Base-by-base conservation (phyloP, 805 yeast species). In the Ascoidea asiatica region DNA sequence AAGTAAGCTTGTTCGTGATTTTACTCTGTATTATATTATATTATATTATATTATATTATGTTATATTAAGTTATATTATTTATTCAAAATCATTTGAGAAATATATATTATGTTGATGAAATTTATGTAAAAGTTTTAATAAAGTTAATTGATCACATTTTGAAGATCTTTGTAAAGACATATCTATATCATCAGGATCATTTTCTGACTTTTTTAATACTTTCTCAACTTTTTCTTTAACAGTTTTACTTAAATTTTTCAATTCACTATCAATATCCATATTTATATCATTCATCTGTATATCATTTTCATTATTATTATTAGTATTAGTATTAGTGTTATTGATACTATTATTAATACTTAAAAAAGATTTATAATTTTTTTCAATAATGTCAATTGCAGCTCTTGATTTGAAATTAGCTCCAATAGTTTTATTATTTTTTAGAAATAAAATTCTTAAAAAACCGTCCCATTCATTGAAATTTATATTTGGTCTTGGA, bases 61-160 rank as follows among this genome's bases (percentile, higher is more conserved):
- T n/a, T n/a, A n/a, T n/a, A n/a, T n/a, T n/a, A n/a, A n/a, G n/a
- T n/a, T n/a, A n/a, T n/a, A n/a, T n/a, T n/a, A n/a, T n/a, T n/a
- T n/a, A n/a, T n/a, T n/a, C n/a, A n/a, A n/a, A n/a, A n/a, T n/a
- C n/a, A n/a, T n/a, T n/a, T n/a, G 44, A 15, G 65, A 92, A 92
- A 63, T 90, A 97, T 48, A 92, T 84, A 39, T 97, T 97, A 41
- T 86, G 96, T 63, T 90, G 92, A 64, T 92, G 96, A 71, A 92
- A 92, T 1, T 95, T 96, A 54, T 82, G 88, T 46, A 92, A 66
- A 41, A 92, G 66, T 58, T 73, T 81, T 55, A 92, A 69, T 63
- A 92, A 92, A 59, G 92, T 98, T 20, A 89, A 85, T 65, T 92
- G 97, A 59, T 89, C 97, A 65, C 94, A 76, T 61, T 92, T 92